Conservation (phyloP, 78 protist species). For the Dictyostelium capitatum region DNA sequence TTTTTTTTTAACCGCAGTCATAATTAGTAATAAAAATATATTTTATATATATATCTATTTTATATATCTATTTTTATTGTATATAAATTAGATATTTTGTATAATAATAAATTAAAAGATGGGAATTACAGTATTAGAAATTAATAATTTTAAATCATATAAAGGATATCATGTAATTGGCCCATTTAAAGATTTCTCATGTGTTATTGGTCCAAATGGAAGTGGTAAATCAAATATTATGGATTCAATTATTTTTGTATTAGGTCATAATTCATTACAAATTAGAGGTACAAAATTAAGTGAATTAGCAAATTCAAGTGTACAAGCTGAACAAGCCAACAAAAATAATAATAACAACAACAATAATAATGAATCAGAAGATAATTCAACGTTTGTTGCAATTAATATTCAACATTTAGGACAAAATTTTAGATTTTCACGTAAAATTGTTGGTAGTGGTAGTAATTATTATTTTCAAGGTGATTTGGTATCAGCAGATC, state of each 20-base stretch:
- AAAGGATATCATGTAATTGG: constrained; percentile 94
- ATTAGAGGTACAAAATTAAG: constrained; percentile 88
- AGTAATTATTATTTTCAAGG: constrained; percentile 24
- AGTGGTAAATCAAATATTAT: constrained; percentile 96
- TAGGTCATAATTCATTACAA: constrained; percentile 90
- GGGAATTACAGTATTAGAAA: constrained; percentile 86
- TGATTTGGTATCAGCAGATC: neutral
- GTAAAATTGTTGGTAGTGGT: constrained; percentile 38
- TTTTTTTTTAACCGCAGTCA: too few species aligned
- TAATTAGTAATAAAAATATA: too few species aligned
- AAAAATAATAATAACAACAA: neutral
- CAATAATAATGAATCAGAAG: neutral
- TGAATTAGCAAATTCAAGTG: constrained; percentile 37
- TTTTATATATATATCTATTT: too few species aligned
- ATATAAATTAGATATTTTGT: neutral
- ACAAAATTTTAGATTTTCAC: constrained; percentile 3
- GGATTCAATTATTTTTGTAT: constrained; percentile 97
- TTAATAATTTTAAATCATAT: constrained; percentile 98
- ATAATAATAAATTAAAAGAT: neutral
- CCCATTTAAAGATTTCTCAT: constrained; percentile 94
- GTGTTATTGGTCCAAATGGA: constrained; percentile 99
- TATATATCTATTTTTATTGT: neutral
- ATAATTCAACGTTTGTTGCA: constrained; percentile 21
- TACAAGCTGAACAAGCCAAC: neutral
- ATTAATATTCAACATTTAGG: constrained; percentile 9